Percentiles rank a stretch among this genome's conserved stretches.
Evolutionary conservation across 2,329 filamentous ascomycete species (phyloP).

Genomic region (Coleophoma cylindrospora): DNA sequence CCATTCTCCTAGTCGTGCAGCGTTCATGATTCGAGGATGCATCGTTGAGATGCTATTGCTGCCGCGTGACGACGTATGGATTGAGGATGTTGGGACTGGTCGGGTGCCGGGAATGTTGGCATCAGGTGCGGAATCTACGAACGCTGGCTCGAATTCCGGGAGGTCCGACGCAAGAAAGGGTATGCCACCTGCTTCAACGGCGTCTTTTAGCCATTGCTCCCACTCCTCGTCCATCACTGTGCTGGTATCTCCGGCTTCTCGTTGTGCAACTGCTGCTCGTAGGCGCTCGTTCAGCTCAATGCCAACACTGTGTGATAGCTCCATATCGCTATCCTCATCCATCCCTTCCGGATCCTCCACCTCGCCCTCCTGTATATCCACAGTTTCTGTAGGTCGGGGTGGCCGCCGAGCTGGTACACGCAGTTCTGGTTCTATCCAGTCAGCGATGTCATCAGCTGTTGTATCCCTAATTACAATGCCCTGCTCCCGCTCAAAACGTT

Average conservation of each 20-base stretch:
- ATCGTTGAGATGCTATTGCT: constrained; percentile 22
- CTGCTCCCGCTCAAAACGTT: constrained; percentile 73
- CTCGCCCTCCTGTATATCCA: constrained; percentile 29
- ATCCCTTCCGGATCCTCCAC: constrained; percentile 26
- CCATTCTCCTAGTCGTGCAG: constrained; percentile 53
- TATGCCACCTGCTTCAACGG: constrained; percentile 57
- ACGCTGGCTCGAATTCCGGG: constrained; percentile 6
- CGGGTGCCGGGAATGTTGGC: constrained; percentile 28
- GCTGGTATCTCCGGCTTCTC: constrained; percentile 53
- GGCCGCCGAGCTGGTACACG: constrained; percentile 11
- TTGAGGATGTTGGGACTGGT: constrained; percentile 25
- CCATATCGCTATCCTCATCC: constrained; percentile 31
- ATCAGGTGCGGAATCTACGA: constrained; percentile 13
- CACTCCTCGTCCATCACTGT: constrained; percentile 64
- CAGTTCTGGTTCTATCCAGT: constrained; percentile 49
- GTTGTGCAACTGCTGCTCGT: constrained; percentile 55
- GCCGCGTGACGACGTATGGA: constrained; percentile 17
- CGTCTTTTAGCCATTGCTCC: constrained; percentile 72
- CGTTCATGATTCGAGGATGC: constrained; percentile 46
- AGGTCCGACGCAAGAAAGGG: constrained; percentile 35
- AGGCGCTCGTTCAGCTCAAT: constrained; percentile 60
- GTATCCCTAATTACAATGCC: constrained; percentile 66
- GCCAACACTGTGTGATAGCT: constrained; percentile 51
- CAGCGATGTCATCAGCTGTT: constrained; percentile 60
- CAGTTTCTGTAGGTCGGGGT: constrained; percentile 14